A percentile compares a stretch with the other conserved stretches of the same genome.
These are phyloP conservation scores for Fusarium sp. DNA, from an alignment of 2,329 filamentous ascomycete genomes.

Conservation along the genomic window DNA sequence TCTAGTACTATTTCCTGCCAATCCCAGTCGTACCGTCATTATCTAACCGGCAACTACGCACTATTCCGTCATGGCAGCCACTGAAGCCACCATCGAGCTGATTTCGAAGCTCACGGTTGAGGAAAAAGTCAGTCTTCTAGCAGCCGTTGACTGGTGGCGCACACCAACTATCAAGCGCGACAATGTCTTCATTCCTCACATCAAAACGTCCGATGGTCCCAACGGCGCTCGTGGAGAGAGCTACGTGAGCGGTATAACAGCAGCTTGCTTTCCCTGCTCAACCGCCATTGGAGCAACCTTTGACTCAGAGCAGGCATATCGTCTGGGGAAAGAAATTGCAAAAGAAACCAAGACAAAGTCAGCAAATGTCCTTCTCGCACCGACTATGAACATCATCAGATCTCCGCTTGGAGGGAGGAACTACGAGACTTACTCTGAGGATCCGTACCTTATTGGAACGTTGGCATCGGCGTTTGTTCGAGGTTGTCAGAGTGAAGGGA, in stretches of 20 bases:
- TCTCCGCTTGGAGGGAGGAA: slow-evolving; percentile 3
- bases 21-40: too few relatives aligned
- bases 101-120: not conserved
- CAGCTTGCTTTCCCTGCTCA: slow-evolving; percentile 10
- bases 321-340: not conserved
- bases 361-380: not conserved
- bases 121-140: not conserved
- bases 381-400: slow-evolving; percentile 6
- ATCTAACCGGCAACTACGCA: not conserved
- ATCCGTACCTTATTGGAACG: not conserved
- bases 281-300: not conserved
- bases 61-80: not conserved
- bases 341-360: slow-evolving; percentile 6
- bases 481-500: not conserved
- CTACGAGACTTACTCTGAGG: slow-evolving; percentile 15
- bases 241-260: slow-evolving; percentile 8
- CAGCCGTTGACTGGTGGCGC: slow-evolving; percentile 11
- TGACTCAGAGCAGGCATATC: not conserved
- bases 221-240: not conserved
- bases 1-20: too few relatives aligned
- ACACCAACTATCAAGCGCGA: not conserved
- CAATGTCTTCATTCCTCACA: slow-evolving; percentile 1
- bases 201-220: slow-evolving; percentile 5
- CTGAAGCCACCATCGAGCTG: not conserved
- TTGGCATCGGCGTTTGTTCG: slow-evolving; percentile 7